phyloP scores from a whole-genome alignment of 2,329 filamentous ascomycete genomes.

The Sclerotinia subarctica region DNA sequence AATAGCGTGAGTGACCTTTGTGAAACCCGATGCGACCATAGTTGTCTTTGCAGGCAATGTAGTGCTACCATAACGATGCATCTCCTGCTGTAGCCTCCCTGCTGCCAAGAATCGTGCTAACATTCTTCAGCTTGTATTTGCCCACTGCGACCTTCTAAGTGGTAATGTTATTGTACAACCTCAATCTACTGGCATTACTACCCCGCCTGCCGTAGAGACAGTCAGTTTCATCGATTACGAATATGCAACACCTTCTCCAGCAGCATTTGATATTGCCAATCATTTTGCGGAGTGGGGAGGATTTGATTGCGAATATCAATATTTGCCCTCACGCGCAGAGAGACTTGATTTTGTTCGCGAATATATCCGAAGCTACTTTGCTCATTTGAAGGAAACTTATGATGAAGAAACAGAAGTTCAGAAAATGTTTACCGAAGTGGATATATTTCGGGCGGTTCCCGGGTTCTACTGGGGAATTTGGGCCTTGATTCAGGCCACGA shows the following conservation, averaged over 20 bases:
- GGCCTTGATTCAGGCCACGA: constrained; percentile 90
- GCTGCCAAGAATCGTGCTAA: constrained; percentile 24
- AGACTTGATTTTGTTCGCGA: constrained; percentile 78
- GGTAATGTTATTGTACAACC: constrained; percentile 91
- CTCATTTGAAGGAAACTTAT: constrained; percentile 45
- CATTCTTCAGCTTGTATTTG: constrained; percentile 70
- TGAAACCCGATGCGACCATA: constrained; percentile 18
- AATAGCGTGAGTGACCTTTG: constrained; percentile 59
- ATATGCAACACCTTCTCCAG: constrained; percentile 90
- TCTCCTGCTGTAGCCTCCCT: neutral
- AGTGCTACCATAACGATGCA: constrained; percentile 12
- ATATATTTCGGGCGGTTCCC: constrained; percentile 82
- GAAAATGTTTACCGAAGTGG: constrained; percentile 74
- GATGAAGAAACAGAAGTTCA: constrained; percentile 61
- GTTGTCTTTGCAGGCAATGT: constrained; percentile 14
- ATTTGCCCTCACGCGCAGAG: constrained; percentile 73
- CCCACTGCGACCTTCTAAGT: constrained; percentile 92
- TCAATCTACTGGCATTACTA: constrained; percentile 35
- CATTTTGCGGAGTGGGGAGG: constrained; percentile 99
- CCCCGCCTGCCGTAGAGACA: constrained; percentile 44
- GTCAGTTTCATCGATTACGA: constrained; percentile 97
- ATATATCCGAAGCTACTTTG: constrained; percentile 75
- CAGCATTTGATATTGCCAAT: constrained; percentile 94
- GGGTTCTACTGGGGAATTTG: constrained; percentile 93
- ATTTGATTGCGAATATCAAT: constrained; percentile 87